phyloP scores from a whole-genome alignment of 2,329 filamentous ascomycete genomes.

The Aspergillus sp. region DNA sequence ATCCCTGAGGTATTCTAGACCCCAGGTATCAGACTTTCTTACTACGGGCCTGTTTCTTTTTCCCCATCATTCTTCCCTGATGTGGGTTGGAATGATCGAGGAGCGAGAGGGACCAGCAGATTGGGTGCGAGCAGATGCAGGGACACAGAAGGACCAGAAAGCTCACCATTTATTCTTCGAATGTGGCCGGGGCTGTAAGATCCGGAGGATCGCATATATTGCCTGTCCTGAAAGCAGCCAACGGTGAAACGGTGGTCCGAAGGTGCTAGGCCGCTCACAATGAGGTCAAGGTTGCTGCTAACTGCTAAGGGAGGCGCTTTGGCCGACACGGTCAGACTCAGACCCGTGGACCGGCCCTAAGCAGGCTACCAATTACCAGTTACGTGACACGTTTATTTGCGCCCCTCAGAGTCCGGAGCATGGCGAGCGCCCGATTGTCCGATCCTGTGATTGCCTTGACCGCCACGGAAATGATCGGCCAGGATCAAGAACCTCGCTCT shows the following conservation, averaged over 20 bases:
- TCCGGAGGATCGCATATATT: slow-evolving; percentile 1
- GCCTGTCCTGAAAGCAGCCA: slow-evolving; percentile 9
- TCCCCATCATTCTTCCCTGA: too few species aligned
- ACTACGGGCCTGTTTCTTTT: too few species aligned
- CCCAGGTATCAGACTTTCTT: too few species aligned
- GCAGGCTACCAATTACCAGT: slow-evolving; percentile 3
- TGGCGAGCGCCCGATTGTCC: slow-evolving; percentile 10
- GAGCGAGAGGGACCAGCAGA: too few species aligned
- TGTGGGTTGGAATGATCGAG: too few species aligned
- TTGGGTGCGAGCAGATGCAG: too few species aligned
- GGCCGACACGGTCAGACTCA: slow-evolving; percentile 19
- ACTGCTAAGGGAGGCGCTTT: slow-evolving; percentile 11
- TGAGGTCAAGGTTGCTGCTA: background rate
- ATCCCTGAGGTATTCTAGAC: background rate
- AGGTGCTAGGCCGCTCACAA: slow-evolving; percentile 8
- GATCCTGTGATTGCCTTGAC: slow-evolving; percentile 14
- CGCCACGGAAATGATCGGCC: slow-evolving; percentile 22
- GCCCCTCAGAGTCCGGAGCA: slow-evolving; percentile 7
- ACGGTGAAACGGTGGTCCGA: slow-evolving; percentile 19
- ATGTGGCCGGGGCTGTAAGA: background rate
- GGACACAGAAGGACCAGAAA: background rate
- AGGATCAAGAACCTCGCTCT: slow-evolving; percentile 21
- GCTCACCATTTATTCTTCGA: too few species aligned
- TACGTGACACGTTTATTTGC: slow-evolving; percentile 18
- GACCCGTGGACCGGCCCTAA: background rate